Conservation (phyloP, 768 basidiomycete genomes). For the Vararia minispora region DNA sequence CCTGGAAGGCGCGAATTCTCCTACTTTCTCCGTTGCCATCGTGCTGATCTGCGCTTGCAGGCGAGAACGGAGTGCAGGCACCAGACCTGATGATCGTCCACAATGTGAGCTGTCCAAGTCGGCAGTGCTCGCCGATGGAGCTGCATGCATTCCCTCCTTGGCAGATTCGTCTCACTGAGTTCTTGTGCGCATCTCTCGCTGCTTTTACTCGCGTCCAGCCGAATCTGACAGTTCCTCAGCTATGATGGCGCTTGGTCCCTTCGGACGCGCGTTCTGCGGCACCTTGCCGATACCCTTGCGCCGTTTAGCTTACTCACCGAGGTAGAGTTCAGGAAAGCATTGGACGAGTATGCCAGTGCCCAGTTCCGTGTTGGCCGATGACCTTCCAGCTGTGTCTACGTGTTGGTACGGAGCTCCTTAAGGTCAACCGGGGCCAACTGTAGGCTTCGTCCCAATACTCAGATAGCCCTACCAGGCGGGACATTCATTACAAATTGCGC, state of each 20-base stretch:
- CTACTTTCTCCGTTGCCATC: not conserved
- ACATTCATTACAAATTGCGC: too few relatives aligned
- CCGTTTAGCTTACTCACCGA: constrained; percentile 26
- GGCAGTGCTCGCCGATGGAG: constrained; percentile 39
- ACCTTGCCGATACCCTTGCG: not conserved
- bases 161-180: constrained; percentile 75
- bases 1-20: constrained; percentile 42
- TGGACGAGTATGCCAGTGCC: constrained; percentile 63
- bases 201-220: constrained; percentile 4
- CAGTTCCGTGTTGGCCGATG: constrained; percentile 76
- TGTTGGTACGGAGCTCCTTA: constrained; percentile 2
- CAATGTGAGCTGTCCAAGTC: constrained; percentile 30
- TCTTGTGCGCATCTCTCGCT: constrained; percentile 41
- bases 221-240: constrained; percentile 7
- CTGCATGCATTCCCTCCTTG: constrained; percentile 75
- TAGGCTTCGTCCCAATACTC: too few relatives aligned
- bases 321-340: constrained; percentile 49
- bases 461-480: too few relatives aligned
- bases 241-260: constrained; percentile 9
- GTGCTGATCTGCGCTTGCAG: constrained; percentile 21
- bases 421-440: too few relatives aligned
- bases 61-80: constrained; percentile 41
- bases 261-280: constrained; percentile 4
- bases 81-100: constrained; percentile 77
- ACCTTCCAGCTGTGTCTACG: constrained; percentile 6